Conservation (phyloP, 176 grass and related monocot species). For the Musa troglodytarum region DNA sequence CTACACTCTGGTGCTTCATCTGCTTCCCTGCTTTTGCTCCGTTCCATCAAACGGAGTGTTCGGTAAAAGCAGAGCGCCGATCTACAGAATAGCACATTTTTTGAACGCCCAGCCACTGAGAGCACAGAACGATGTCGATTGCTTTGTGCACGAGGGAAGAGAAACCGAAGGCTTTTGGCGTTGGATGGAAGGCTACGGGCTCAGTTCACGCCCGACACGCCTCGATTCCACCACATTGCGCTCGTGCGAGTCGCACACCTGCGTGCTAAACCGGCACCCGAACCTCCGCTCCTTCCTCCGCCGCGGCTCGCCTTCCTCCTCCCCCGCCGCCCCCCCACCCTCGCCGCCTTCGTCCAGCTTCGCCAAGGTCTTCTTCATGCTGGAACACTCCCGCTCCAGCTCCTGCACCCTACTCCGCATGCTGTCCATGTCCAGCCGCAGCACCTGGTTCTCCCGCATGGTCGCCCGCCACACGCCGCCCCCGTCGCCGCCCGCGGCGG, state of each 20-base stretch:
- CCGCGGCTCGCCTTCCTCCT: conserved; percentile 2
- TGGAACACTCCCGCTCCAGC: conserved; percentile 79
- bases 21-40: too few species aligned
- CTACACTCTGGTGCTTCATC: too few species aligned
- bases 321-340: background rate
- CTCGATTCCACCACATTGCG: conserved; percentile 66
- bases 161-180: too few species aligned
- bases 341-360: conserved; percentile 41
- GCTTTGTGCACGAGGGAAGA: too few species aligned
- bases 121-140: too few species aligned
- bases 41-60: too few species aligned
- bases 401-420: conserved; percentile 67
- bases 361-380: conserved; percentile 66
- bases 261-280: conserved; percentile 79
- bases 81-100: too few species aligned
- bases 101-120: too few species aligned
- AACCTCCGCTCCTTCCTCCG: conserved; percentile 24
- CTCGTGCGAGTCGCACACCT: conserved; percentile 80
- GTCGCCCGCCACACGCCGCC: conserved; percentile 20
- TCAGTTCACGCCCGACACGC: conserved; percentile 44
- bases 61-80: too few species aligned
- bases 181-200: conserved; percentile 29
- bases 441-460: conserved; percentile 48
- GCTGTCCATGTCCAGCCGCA: conserved; percentile 87
- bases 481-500: background rate